Base-by-base conservation (phyloP, 257 asterid species). In the Eustoma russellianum region DNA sequence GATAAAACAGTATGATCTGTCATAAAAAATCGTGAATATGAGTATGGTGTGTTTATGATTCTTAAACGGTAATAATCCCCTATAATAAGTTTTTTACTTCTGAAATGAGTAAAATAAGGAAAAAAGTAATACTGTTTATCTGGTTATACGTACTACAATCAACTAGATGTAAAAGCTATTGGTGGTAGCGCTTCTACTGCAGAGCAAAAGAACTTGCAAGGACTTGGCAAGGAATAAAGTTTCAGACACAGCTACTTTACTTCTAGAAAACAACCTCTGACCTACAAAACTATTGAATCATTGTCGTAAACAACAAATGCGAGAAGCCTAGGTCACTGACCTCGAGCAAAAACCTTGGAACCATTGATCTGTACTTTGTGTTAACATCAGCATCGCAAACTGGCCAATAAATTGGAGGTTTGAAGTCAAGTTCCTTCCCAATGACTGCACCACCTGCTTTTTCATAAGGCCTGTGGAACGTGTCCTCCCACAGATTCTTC, bases 331-430 rank as follows among this genome's bases (percentile, higher is more conserved):
- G 44, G 46, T 38, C 41, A 77, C 94, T 35, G 30, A 83, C 98
- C 96, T 86, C 98, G 13, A 82, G 76, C 59, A 86, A 62, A 81
- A 90, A 83, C 69, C 96, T 71, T 17, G 98, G 96, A 7, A 56
- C 62, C 79, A 90, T 55, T 45, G 94, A 81, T 68, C 75, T 82
- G 73, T 86, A 90, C 77, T 65, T 78, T 1, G 77, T 66, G 72
- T 90, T 90, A 62, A 78, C 83, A 69, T 90, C 96, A 12, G 56
- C 45, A 59, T 71, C 66, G 1, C 79, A 66, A 41, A 80, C 68
- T 7, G 77, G 91, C 98, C 93, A 90, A 71, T 78, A 74, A 34
- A 83, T 59, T 44, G 88, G 88, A 0, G 75, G 74, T 30, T 76
- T 79, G n/a, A 64, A 24, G 17, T 62, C 57, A 48, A 61, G 33